Evolutionary conservation across 257 asterid genomes (phyloP), one percentile per base, ranked within the genome.

Genomic region (Agastache rugosa): DNA sequence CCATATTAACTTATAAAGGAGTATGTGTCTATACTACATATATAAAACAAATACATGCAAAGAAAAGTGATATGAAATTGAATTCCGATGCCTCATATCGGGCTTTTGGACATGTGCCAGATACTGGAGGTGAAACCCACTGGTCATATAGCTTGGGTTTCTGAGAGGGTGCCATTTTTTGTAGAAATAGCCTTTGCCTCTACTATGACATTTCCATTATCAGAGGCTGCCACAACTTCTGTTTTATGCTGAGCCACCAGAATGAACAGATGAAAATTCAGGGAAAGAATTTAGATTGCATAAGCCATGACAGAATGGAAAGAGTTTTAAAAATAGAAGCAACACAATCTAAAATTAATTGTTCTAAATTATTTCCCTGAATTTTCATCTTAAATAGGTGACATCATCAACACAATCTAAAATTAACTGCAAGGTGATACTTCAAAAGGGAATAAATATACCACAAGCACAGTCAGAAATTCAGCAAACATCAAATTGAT

Each of bases 91-190:
- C 98, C 96, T 91, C 96, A 60, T 91, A 91, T 83, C 97, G 88
- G 50, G 90, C 81, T 84, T 83, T 90, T 78, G 97, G 98, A 67
- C 63, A 77, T 66, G 81, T 45, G 75, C 97, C 95, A 81, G 96
- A 82, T 79, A 91, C 70, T 53, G 91, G 85, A 82, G 93, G 98
- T 69, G 84, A 82, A 82, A 90, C 85, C 97, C 97, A 91, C 80
- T 89, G 96, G 83, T 93, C 98, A 81, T 93, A 90, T 45, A 80
- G 88, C 96, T 82, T 87, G 96, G 78, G 89, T 78, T 77, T 94
- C 96, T 41, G 89, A 77, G 76, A 82, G 69, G 77, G 50, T 85
- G 19, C 90, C 89, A 82, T 94, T 90, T 83, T 85, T 97, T 79
- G 87, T 83, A 42, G 84, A 88, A 84, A 87, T 77, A 74, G 83